A percentile compares a stretch with the other conserved stretches of the same genome.
phyloP scores from a whole-genome alignment of 768 basidiomycete species.

The Phaffia tasmanica region DNA sequence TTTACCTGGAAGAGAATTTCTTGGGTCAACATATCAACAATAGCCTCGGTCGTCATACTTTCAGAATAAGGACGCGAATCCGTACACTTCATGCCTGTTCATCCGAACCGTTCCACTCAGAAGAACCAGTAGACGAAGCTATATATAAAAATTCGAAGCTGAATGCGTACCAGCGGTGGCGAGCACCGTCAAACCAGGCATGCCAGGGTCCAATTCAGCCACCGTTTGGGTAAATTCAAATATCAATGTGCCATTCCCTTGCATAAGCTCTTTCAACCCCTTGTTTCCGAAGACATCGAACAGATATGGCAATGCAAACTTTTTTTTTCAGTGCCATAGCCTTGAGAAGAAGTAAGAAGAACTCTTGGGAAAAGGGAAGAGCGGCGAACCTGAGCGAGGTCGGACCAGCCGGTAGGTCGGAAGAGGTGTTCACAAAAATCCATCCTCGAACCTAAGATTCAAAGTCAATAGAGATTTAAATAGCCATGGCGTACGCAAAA shows the following conservation, averaged over 20 bases:
- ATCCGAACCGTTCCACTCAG: background rate
- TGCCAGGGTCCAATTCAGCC: background rate
- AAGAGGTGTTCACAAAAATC: constrained; percentile 21
- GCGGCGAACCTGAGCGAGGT: constrained; percentile 6
- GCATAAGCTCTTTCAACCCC: constrained; percentile 1
- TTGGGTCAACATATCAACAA: constrained; percentile 1
- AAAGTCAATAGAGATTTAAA: too few species aligned
- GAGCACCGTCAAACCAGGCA: constrained; percentile 3
- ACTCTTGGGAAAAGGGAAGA: too few species aligned
- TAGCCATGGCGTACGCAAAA: too few species aligned
- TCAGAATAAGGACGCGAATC: constrained; percentile 7
- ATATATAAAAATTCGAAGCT: background rate
- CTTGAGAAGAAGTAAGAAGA: background rate
- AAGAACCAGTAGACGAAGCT: background rate
- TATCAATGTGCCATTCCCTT: constrained; percentile 13
- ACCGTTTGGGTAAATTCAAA: background rate
- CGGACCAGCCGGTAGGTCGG: constrained; percentile 7
- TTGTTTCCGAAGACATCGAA: background rate
- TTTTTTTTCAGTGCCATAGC: too few species aligned
- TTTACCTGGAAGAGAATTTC: constrained; percentile 7
- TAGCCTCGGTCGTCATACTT: constrained; percentile 1
- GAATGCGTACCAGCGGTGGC: background rate
- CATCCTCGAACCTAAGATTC: constrained; percentile 2
- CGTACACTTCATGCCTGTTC: constrained; percentile 15
- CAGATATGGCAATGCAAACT: too few species aligned